A percentile compares a stretch with the other conserved stretches of the same genome.
Evolutionary conservation across 2,329 filamentous ascomycete species (phyloP).

Genomic region (Phialophora chinensis): DNA sequence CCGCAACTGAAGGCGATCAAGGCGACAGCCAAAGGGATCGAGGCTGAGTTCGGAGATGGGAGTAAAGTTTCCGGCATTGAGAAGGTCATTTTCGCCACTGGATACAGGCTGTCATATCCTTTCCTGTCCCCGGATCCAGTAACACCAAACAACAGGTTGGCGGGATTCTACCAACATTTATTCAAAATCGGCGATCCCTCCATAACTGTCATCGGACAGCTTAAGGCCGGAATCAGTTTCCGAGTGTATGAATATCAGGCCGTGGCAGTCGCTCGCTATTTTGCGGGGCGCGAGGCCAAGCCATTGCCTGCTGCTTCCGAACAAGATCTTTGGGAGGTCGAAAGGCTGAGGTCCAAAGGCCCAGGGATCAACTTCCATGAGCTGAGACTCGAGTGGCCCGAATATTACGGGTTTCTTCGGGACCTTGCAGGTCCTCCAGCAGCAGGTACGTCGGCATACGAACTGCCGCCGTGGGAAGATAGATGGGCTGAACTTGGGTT

Average conservation of each 20-base stretch:
- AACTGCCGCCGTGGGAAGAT: constrained; percentile 43
- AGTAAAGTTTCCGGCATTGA: constrained; percentile 62
- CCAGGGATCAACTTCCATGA: constrained; percentile 40
- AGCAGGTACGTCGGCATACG: constrained; percentile 47
- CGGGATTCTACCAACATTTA: constrained; percentile 66
- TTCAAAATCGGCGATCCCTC: constrained; percentile 72
- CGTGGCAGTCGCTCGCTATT: constrained; percentile 58
- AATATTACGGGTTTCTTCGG: constrained; percentile 51
- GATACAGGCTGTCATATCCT: constrained; percentile 70
- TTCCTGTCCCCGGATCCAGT: constrained; percentile 68
- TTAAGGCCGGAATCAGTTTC: constrained; percentile 55
- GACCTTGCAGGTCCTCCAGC: constrained; percentile 52
- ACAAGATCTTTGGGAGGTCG: constrained; percentile 43
- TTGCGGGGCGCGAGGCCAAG: constrained; percentile 37
- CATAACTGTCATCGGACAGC: constrained; percentile 63
- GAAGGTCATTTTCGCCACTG: constrained; percentile 68
- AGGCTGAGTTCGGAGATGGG: constrained; percentile 61
- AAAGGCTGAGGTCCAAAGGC: constrained; percentile 28
- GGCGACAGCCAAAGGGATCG: constrained; percentile 53
- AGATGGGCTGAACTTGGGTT: constrained; percentile 13
- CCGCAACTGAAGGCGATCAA: constrained; percentile 17
- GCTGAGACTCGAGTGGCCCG: constrained; percentile 46
- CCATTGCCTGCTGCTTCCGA: constrained; percentile 37
- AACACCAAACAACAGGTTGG: constrained; percentile 41
- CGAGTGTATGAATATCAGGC: constrained; percentile 73